Percentiles rank a stretch among this genome's conserved stretches.
These are phyloP conservation scores for Jacaranda copaia DNA, from an alignment of 257 asterid genomes.

Conservation along the genomic window DNA sequence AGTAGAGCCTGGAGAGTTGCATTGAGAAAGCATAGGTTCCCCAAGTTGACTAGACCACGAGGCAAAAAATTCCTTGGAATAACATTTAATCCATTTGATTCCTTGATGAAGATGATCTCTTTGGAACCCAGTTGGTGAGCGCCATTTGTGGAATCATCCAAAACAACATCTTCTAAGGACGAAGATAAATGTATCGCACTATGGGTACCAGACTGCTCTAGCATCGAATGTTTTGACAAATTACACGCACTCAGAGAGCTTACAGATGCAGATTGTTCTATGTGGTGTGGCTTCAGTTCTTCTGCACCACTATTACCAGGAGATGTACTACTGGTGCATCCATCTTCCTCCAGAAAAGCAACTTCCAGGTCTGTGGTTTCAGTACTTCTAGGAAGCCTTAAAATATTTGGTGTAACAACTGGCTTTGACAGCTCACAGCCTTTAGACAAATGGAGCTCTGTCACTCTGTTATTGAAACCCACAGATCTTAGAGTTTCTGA, in stretches of 20 bases:
- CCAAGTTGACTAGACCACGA: slow-evolving; percentile 84
- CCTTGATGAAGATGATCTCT: slow-evolving; percentile 35
- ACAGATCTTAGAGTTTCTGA: slow-evolving; percentile 67
- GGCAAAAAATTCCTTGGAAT: slow-evolving; percentile 55
- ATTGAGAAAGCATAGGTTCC: slow-evolving; percentile 84
- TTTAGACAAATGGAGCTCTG: slow-evolving; percentile 41
- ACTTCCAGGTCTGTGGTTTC: slow-evolving; percentile 33
- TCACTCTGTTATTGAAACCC: slow-evolving; percentile 48
- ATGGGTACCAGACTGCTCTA: slow-evolving; percentile 37
- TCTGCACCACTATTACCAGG: slow-evolving; percentile 35
- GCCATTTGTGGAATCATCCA: slow-evolving; percentile 44
- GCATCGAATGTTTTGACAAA: slow-evolving; percentile 33
- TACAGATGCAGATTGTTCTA: slow-evolving; percentile 31
- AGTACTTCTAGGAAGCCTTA: slow-evolving; percentile 22
- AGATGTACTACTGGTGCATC: slow-evolving; percentile 31
- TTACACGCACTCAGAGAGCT: slow-evolving; percentile 24
- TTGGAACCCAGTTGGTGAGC: slow-evolving; percentile 35
- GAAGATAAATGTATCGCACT: slow-evolving; percentile 40
- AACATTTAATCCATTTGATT: slow-evolving; percentile 47
- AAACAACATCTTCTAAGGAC: slow-evolving; percentile 38
- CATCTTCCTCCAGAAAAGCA: slow-evolving; percentile 45
- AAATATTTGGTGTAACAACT: slow-evolving; percentile 29
- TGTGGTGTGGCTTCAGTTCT: slow-evolving; percentile 40
- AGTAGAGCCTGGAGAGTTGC: slow-evolving; percentile 85
- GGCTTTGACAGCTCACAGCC: slow-evolving; percentile 40